phyloP scores from a whole-genome alignment of 1,284 basidiomycete species.

The Schizopora paradoxa region DNA sequence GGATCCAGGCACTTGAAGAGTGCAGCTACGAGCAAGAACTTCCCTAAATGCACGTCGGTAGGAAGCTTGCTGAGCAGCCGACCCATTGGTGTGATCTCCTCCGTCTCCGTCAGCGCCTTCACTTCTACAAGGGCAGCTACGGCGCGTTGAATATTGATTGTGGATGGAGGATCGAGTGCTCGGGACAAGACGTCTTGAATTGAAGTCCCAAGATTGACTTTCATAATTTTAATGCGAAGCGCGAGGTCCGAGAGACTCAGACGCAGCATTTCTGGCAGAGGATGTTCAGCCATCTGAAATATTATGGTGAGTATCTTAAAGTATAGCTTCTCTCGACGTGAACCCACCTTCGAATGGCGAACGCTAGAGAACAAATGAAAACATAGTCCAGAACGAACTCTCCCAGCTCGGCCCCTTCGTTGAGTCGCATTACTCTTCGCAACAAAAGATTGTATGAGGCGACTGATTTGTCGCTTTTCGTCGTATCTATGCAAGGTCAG shows the following conservation, averaged over 20 bases:
- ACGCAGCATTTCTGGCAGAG: slow-evolving; percentile 93
- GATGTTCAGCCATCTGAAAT: slow-evolving; percentile 81
- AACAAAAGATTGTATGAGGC: slow-evolving; percentile 89
- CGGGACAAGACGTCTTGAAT: slow-evolving; percentile 88
- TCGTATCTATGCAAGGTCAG: slow-evolving; percentile 63
- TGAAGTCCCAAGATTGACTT: slow-evolving; percentile 78
- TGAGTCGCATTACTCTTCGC: slow-evolving; percentile 94
- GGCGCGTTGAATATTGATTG: slow-evolving; percentile 89
- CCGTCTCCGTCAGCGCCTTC: slow-evolving; percentile 76
- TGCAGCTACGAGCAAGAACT: slow-evolving; percentile 86
- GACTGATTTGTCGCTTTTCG: slow-evolving; percentile 94
- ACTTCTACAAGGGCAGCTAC: slow-evolving; percentile 89
- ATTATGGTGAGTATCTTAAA: slow-evolving; percentile 32
- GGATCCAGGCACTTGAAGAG: slow-evolving; percentile 91
- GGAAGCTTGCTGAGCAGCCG: slow-evolving; percentile 88
- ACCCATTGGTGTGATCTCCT: slow-evolving; percentile 96
- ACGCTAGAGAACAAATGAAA: slow-evolving; percentile 95
- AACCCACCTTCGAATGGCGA: slow-evolving; percentile 62
- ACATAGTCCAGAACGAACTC: slow-evolving; percentile 87
- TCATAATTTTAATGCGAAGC: slow-evolving; percentile 96
- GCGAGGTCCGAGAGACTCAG: slow-evolving; percentile 93
- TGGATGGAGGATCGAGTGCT: slow-evolving; percentile 86
- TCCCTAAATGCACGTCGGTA: slow-evolving; percentile 94
- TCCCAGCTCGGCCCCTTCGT: slow-evolving; percentile 85
- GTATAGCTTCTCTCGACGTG: not conserved